Conservation (phyloP, 2,329 filamentous ascomycete species). For the Thelonectria discophora region DNA sequence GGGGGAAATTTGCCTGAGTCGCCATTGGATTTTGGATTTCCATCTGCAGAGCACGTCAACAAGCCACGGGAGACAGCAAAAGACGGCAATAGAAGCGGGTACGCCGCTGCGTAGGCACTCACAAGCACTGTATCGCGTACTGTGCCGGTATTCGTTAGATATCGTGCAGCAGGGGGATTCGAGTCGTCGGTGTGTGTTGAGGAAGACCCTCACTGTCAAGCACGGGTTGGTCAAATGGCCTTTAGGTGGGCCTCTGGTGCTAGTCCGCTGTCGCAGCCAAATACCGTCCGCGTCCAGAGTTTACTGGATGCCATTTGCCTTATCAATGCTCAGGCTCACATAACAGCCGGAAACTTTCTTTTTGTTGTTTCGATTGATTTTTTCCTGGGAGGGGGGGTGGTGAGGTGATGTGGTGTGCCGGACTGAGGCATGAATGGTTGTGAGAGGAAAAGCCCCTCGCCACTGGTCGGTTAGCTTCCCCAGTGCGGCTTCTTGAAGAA, state of each 20-base stretch:
- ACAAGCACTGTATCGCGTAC: no score
- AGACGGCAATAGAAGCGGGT: constrained; percentile 1
- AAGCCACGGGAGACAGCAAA: neutral
- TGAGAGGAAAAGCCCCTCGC: constrained; percentile 3
- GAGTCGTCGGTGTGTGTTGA: no score
- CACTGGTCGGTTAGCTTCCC: constrained; percentile 5
- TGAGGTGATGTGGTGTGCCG: constrained; percentile 16
- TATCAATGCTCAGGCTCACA: constrained; percentile 6
- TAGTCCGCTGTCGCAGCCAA: constrained; percentile 4
- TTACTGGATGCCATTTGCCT: constrained; percentile 7
- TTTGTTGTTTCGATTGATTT: neutral
- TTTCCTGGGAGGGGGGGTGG: constrained; percentile 4
- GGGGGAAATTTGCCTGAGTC: constrained; percentile 3
- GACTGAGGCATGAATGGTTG: constrained; percentile 13
- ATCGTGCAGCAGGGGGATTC: no score
- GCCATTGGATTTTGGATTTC: constrained; percentile 11
- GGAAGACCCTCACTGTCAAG: constrained; percentile 13
- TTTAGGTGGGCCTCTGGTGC: constrained; percentile 7
- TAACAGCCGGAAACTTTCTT: constrained; percentile 18
- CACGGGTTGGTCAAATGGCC: constrained; percentile 38
- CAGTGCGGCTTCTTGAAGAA: constrained; percentile 4
- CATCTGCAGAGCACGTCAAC: constrained; percentile 8
- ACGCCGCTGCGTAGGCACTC: neutral
- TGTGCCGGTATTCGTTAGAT: no score
- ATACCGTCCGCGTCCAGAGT: constrained; percentile 15